Conservation (phyloP, 1,284 basidiomycete species). For the Microbotryum lychnidis-dioicae region DNA sequence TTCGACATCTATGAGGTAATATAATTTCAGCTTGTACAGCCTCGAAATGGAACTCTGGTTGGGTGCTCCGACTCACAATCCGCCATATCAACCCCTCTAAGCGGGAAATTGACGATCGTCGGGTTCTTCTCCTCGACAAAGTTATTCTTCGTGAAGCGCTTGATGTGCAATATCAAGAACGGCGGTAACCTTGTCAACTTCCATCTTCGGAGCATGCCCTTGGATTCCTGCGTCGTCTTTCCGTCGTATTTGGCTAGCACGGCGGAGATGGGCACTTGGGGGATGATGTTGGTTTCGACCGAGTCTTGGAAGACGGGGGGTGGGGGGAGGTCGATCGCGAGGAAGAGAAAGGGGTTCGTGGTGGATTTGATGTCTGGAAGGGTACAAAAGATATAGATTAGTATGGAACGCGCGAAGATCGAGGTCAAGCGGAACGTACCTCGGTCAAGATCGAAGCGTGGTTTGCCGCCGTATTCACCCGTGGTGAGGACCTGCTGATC, state of each 20-base stretch:
- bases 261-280: conserved; percentile 84
- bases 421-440: conserved; percentile 45
- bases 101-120: conserved; percentile 94
- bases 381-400: no score
- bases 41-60: no score
- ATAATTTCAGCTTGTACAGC: no score
- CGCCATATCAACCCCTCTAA: conserved; percentile 80
- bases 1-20: conserved; percentile 59
- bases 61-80: conserved; percentile 57
- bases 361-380: conserved; percentile 64
- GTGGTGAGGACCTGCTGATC: conserved; percentile 75
- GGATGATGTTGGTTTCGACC: conserved; percentile 95
- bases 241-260: conserved; percentile 97
- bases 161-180: conserved; percentile 91
- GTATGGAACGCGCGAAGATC: no score
- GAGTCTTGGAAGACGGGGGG: conserved; percentile 93
- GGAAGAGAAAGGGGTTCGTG: conserved; percentile 84
- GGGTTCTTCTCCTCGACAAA: conserved; percentile 99
- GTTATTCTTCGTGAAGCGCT: conserved; percentile 94
- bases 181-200: conserved; percentile 80
- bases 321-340: conserved; percentile 90
- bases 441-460: conserved; percentile 82
- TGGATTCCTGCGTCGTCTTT: conserved; percentile 71
- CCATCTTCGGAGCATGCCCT: conserved; percentile 76
- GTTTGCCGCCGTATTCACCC: conserved; percentile 55